phyloP scores from a whole-genome alignment of 2,329 filamentous ascomycete genomes.

The Byssoonygena ceratinophila region DNA sequence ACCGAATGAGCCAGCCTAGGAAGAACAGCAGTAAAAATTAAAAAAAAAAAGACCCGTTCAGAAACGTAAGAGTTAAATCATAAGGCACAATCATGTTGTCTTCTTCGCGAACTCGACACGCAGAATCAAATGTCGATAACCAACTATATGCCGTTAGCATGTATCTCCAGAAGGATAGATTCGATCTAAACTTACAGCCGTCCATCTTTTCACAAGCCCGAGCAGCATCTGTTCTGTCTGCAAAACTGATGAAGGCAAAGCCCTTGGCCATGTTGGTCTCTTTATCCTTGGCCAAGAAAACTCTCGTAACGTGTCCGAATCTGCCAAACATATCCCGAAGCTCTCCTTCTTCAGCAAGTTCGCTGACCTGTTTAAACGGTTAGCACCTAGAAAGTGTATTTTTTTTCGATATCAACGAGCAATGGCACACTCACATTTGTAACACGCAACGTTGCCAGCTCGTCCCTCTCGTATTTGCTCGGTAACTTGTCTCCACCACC shows the following conservation, averaged over 20 bases:
- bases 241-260: conserved; percentile 97
- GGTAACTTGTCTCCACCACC: conserved; percentile 67
- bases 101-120: conserved; percentile 45
- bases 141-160: conserved; percentile 29
- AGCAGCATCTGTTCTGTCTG: conserved; percentile 77
- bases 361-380: conserved; percentile 60
- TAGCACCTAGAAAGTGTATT: background rate
- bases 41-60: conserved; percentile 11
- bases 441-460: conserved; percentile 88
- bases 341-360: conserved; percentile 93
- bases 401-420: background rate
- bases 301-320: conserved; percentile 89
- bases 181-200: conserved; percentile 51
- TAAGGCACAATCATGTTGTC: conserved; percentile 22
- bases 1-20: background rate
- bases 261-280: conserved; percentile 95
- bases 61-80: conserved; percentile 1
- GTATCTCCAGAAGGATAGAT: conserved; percentile 4
- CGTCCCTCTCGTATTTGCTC: conserved; percentile 92
- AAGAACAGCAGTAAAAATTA: conserved; percentile 10
- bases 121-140: conserved; percentile 44
- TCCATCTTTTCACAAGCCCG: conserved; percentile 97
- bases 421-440: conserved; percentile 67
- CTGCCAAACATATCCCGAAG: conserved; percentile 96
- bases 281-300: conserved; percentile 95